A percentile compares a stretch with the other conserved stretches of the same genome.
These are phyloP conservation scores for Aegilops longissima DNA, from an alignment of 176 grass and related monocot genomes.

Conservation along the genomic window DNA sequence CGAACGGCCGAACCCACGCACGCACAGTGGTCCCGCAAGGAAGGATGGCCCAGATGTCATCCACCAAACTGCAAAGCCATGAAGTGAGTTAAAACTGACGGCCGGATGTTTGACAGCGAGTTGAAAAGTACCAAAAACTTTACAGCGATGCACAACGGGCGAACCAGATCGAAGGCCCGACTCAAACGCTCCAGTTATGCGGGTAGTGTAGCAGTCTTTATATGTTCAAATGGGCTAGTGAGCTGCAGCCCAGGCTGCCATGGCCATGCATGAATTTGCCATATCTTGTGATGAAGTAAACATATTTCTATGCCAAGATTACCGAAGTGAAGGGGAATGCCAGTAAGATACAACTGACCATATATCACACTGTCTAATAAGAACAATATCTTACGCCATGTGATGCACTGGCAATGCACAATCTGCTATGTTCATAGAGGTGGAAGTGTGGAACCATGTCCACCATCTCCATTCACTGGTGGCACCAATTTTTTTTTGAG, in stretches of 20 bases:
- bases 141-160: no score
- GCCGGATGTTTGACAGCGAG: no score
- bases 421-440: neutral
- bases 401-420: neutral
- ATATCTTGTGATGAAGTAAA: neutral
- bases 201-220: no score
- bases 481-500: neutral
- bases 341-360: neutral
- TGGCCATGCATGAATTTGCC: neutral
- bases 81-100: no score
- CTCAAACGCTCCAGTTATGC: no score
- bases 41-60: no score
- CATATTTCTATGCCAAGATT: neutral
- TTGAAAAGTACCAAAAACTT: no score
- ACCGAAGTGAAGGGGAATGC: neutral
- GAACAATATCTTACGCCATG: neutral
- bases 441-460: neutral
- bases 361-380: neutral
- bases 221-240: neutral
- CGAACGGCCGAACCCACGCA: no score
- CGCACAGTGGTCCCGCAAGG: no score
- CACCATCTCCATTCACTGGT: neutral
- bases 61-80: no score
- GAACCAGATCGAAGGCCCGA: no score
- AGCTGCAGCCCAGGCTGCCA: neutral